Base-by-base conservation (phyloP, 2,329 filamentous ascomycete genomes). In the Claviceps sp. region DNA sequence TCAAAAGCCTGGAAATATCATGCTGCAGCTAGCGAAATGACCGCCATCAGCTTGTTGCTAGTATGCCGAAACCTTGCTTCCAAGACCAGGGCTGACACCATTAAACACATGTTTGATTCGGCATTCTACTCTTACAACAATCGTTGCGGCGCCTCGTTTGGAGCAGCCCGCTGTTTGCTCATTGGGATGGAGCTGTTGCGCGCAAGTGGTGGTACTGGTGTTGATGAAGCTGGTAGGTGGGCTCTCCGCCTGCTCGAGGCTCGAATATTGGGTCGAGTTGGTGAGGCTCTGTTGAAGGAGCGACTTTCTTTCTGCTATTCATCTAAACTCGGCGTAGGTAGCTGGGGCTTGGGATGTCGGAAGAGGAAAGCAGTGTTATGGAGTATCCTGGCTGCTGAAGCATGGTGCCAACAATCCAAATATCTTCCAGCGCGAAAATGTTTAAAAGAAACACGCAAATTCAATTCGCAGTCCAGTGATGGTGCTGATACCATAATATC, bases 1-100 rank as follows among this genome's bases (percentile, higher is more conserved):
- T 90, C 96, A 64, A 97, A 97, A 66, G 94, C 93, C 1, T 98
- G 93, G 93, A 88, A 82, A 60, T 87, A 97, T 62, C 88, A 96
- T 64, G 93, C 93, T 0, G 91, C 87, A 3, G 85, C 87, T 1
- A 91, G 95, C 65, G 93, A 98, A 71, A 97, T 98, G 91, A 85
- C 86, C 34, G 90, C 88, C 5, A 71, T 96, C 13, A 88, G 87
- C 60, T 79, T 88, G 42, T 77, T 98, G 37, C 76, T 98, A 54
- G 83, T 85, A 60, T 82, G 87, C 0, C 79, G 86, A 54, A 77
- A 78, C 16, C 72, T 86, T 55, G 82, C 81, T 2, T 82, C 85
- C 14, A 95, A 90, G 64, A 80, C 79, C 29, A 82, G 91, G 54
- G 73, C 84, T 1, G 93, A 97, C 60, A 84, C 80, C 5, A 78